A percentile compares a stretch with the other conserved stretches of the same genome.
Conservation (phyloP, 2,329 filamentous ascomycete genomes). For the Hypoxylon sp. region DNA sequence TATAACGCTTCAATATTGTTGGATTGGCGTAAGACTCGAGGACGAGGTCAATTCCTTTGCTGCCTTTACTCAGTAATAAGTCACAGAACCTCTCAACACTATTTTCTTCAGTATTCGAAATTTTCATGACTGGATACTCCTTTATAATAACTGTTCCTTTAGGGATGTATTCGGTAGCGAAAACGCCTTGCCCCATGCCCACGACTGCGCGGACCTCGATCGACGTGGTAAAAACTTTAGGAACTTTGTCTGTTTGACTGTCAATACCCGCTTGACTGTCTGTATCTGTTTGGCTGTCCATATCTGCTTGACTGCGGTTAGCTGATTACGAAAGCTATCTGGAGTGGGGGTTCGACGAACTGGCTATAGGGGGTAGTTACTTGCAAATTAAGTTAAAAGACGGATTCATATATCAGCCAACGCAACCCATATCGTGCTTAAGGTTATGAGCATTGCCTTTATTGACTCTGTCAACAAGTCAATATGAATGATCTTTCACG, state of each 20-base stretch:
- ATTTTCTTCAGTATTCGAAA: neutral
- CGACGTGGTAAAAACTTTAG: neutral
- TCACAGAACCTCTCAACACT: neutral
- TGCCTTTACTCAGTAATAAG: neutral
- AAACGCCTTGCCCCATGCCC: neutral
- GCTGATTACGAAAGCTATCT: neutral
- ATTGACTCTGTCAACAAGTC: neutral
- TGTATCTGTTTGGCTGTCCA: too few species aligned
- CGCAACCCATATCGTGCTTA: neutral
- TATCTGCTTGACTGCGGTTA: neutral
- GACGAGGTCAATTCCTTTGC: too few species aligned
- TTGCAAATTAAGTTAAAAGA: neutral
- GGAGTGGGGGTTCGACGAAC: neutral
- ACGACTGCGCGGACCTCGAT: neutral
- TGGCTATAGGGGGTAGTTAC: neutral
- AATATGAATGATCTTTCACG: neutral
- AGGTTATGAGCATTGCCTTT: neutral
- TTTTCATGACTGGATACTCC: neutral
- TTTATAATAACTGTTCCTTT: neutral
- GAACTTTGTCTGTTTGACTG: too few species aligned
- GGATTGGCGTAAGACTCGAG: neutral
- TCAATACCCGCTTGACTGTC: neutral
- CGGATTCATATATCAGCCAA: neutral
- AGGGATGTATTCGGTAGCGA: conserved; percentile 3
- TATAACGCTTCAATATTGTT: neutral